Evolutionary conservation across 2,329 filamentous ascomycete species (phyloP), one percentile per base, ranked within the genome.

Genomic region (Monosporascus sp.): DNA sequence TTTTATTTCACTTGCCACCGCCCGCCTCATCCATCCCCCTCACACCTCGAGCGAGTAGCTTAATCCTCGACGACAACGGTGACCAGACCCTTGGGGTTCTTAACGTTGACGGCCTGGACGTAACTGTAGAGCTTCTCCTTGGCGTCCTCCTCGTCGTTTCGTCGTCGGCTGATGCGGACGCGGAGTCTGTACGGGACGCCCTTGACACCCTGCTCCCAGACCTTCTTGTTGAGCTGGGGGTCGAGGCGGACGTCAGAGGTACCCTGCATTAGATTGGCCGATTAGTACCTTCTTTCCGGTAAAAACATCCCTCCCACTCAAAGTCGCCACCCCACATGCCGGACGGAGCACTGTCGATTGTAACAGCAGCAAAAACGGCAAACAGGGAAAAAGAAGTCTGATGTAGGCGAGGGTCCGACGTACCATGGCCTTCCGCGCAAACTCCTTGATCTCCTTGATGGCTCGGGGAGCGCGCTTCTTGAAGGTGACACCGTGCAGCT

Each of bases 61-160:
- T 85, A 82, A 73, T 87, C 83, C 78, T 87, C 84, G 62, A 99
- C 93, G 69, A 96, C 83, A 68, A 88, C 85, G 66, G 94, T 99
- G 73, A 89, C 85, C 68, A 99, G 88, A 77, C 94, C 93, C 90
- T 97, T 97, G 78, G 91, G 86, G 80, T 96, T 89, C 90, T 97
- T 96, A 75, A 97, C 92, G 79, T 97, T 97, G 75, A 99, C 94
- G 69, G 94, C 94, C 87, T 99, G 93, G 68, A 99, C 94, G 81
- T 96, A 97, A 78, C 89, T 94, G 88, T 97, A 99, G 65, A 99
- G 87, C 85, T 95, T 96, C 87, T 99, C 90, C 84, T 96, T 96
- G 75, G 95, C 94, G 71, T 90, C 90, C 82, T 99, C 94, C 84
- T 97, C 94, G 78, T 99, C 94, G 82, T 99, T 99, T 86, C 94